phyloP scores from a whole-genome alignment of 2,329 filamentous ascomycete genomes.

The Nothophoma quercina region DNA sequence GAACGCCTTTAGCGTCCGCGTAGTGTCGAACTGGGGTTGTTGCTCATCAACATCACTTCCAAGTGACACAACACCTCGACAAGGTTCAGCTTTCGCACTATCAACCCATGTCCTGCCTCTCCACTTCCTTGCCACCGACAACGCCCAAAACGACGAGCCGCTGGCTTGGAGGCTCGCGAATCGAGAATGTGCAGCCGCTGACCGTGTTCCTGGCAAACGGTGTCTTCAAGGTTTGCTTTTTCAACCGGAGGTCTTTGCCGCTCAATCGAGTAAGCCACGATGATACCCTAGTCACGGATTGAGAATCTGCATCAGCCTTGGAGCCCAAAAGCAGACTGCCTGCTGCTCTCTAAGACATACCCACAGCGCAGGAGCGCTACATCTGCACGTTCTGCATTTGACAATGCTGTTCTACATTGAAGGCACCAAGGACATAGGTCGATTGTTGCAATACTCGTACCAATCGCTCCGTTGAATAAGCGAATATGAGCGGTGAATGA shows the following conservation, averaged over 20 bases:
- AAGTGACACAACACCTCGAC: conserved; percentile 8
- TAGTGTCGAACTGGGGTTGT: conserved; percentile 2
- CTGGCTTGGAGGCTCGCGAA: conserved; percentile 23
- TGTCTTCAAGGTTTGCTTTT: conserved; percentile 25
- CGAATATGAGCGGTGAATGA: conserved; percentile 30
- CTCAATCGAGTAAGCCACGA: conserved; percentile 28
- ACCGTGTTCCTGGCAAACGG: conserved; percentile 36
- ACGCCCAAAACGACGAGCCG: conserved; percentile 27
- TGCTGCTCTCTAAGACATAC: conserved; percentile 19
- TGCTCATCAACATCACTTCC: conserved; percentile 3
- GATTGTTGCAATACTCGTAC: conserved; percentile 25
- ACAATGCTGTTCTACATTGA: conserved; percentile 33
- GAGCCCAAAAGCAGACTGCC: conserved; percentile 15
- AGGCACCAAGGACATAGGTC: conserved; percentile 17
- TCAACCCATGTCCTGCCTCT: conserved; percentile 10
- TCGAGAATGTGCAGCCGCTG: conserved; percentile 28
- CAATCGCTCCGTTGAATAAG: conserved; percentile 20
- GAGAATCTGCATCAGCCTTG: conserved; percentile 26
- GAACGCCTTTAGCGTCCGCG: conserved; percentile 10
- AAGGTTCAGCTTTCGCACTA: neutral
- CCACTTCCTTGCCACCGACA: conserved; percentile 18
- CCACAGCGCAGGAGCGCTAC: conserved; percentile 9
- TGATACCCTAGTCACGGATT: conserved; percentile 32
- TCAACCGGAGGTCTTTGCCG: conserved; percentile 10
- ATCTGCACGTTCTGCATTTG: conserved; percentile 37